A percentile compares a stretch with the other conserved stretches of the same genome.
Evolutionary conservation across 1,284 basidiomycete genomes (phyloP).

Genomic region (Ceratobasidium sp.): DNA sequence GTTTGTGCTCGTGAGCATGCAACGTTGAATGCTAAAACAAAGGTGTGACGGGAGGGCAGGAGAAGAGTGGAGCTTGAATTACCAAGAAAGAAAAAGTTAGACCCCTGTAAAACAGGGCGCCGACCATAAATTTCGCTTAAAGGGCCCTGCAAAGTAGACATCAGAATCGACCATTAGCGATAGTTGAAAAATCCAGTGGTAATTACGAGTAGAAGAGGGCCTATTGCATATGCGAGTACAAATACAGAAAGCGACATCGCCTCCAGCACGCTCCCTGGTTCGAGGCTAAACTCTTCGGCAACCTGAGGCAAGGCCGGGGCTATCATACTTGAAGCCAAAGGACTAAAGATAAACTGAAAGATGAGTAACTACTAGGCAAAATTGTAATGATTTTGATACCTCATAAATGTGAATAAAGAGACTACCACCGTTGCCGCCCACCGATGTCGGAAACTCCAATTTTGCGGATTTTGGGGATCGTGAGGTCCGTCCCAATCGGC

Average conservation of each 20-base stretch:
- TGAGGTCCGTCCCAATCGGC: constrained; percentile 68
- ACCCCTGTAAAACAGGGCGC: constrained; percentile 43
- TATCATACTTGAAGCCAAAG: constrained; percentile 45
- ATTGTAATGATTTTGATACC: constrained; percentile 11
- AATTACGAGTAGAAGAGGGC: constrained; percentile 42
- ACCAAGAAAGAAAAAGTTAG: constrained; percentile 46
- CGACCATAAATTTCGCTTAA: constrained; percentile 45
- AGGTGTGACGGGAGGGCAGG: no score
- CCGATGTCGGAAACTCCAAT: constrained; percentile 41
- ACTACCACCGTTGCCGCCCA: constrained; percentile 44
- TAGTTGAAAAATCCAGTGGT: not conserved
- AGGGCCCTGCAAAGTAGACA: constrained; percentile 30
- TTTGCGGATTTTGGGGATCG: constrained; percentile 63
- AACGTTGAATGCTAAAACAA: constrained; percentile 55
- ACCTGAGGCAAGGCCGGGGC: constrained; percentile 44
- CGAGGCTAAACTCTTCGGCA: constrained; percentile 12
- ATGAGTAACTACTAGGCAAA: no score
- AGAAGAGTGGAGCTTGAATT: not conserved
- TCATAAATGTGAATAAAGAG: constrained; percentile 45
- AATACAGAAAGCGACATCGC: constrained; percentile 57
- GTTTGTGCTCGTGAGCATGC: constrained; percentile 56
- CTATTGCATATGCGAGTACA: constrained; percentile 55
- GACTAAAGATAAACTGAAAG: constrained; percentile 17
- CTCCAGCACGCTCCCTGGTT: constrained; percentile 53
- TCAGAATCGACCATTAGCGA: constrained; percentile 27